phyloP scores from a whole-genome alignment of 2,329 filamentous ascomycete species.

The Tolypocladium inflatum region DNA sequence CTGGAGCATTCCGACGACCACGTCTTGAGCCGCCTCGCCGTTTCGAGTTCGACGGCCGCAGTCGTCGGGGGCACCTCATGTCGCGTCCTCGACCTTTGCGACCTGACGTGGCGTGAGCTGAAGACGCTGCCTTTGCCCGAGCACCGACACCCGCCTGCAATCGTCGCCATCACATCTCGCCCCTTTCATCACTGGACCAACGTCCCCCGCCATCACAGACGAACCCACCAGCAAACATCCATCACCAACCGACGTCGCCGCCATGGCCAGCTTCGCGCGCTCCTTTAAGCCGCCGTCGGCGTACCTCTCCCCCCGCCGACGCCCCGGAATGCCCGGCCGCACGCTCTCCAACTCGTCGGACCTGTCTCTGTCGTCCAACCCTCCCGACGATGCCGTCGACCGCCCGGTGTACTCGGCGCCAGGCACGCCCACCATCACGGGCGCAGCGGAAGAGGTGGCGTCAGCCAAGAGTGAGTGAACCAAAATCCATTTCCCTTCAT shows the following conservation, averaged over 20 bases:
- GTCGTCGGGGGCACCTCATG: background rate
- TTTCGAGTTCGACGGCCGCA: background rate
- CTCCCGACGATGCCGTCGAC: conserved; percentile 19
- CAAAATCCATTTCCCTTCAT: conserved; percentile 5
- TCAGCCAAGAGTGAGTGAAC: conserved; percentile 7
- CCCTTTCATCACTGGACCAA: background rate
- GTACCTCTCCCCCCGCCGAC: conserved; percentile 31
- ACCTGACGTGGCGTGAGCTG: background rate
- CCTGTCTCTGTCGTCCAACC: conserved; percentile 22
- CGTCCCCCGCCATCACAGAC: background rate
- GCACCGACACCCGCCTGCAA: background rate
- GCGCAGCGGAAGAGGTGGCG: background rate
- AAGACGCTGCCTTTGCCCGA: background rate
- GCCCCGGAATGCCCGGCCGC: conserved; percentile 33
- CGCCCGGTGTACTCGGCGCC: conserved; percentile 15
- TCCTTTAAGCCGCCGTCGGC: conserved; percentile 37
- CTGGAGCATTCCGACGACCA: background rate
- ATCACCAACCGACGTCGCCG: background rate
- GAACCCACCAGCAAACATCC: background rate
- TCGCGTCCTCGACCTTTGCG: background rate
- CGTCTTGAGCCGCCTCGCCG: background rate
- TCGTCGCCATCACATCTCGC: background rate
- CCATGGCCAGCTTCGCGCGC: conserved; percentile 39
- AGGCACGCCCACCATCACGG: conserved; percentile 15
- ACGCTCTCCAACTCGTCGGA: conserved; percentile 39